These are phyloP conservation scores for Sindora glabra DNA, from an alignment of 306 rosid species.

Conservation along the genomic window DNA sequence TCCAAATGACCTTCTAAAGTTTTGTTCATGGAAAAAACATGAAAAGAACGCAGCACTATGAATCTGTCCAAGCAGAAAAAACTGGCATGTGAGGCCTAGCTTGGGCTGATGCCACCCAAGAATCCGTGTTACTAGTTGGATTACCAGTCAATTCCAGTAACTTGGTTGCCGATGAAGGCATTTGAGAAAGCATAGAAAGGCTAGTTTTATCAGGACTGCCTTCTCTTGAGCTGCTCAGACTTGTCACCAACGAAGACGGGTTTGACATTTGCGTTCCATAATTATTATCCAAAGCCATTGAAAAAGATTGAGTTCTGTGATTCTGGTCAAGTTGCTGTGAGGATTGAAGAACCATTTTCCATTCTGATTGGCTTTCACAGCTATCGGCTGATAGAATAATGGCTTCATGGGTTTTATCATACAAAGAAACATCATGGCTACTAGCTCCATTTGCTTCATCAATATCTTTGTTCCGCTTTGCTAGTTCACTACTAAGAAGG, in stretches of 20 bases:
- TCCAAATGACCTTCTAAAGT: background rate
- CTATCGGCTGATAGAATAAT: slow-evolving; percentile 31
- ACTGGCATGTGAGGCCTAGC: slow-evolving; percentile 64
- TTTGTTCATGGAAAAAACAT: slow-evolving; percentile 20
- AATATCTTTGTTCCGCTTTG: slow-evolving; percentile 45
- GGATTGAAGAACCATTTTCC: slow-evolving; percentile 54
- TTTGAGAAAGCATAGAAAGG: slow-evolving; percentile 32
- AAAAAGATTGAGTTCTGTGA: slow-evolving; percentile 16
- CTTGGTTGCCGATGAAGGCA: slow-evolving; percentile 51
- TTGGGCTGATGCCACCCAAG: slow-evolving; percentile 57
- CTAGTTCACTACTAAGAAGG: slow-evolving; percentile 67
- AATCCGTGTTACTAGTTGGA: slow-evolving; percentile 32
- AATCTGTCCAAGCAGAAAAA: slow-evolving; percentile 72
- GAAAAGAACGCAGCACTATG: slow-evolving; percentile 14
- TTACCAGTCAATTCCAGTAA: no score
- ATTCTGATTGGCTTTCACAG: slow-evolving; percentile 39
- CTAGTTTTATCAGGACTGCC: slow-evolving; percentile 57
- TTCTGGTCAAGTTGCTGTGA: slow-evolving; percentile 20
- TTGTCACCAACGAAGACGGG: slow-evolving; percentile 69
- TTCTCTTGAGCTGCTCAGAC: slow-evolving; percentile 68
- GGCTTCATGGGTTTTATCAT: slow-evolving; percentile 24
- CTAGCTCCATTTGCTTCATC: slow-evolving; percentile 1
- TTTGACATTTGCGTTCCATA: slow-evolving; percentile 49
- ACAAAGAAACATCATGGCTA: slow-evolving; percentile 21
- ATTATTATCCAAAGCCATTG: slow-evolving; percentile 29